Percentiles rank a stretch among this genome's conserved stretches.
These are phyloP conservation scores for Euphorbia pulcherrima DNA, from an alignment of 345 rosid species.

Conservation along the genomic window DNA sequence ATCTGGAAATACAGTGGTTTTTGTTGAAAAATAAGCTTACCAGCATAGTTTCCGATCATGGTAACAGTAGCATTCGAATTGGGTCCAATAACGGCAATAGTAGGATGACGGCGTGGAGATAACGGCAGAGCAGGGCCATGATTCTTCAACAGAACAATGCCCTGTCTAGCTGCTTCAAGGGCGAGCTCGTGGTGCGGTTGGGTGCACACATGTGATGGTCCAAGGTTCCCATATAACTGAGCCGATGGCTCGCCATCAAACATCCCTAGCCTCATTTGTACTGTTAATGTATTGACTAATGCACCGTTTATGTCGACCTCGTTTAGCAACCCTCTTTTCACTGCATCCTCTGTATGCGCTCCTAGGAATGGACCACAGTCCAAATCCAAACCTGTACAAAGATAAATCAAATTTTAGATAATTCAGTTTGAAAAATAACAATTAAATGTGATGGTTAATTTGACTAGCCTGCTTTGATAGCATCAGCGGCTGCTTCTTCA, in stretches of 20 bases:
- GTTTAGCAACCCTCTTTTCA: constrained; percentile 44
- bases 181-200: constrained; percentile 65
- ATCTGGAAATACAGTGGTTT: too few species aligned
- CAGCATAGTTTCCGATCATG: constrained; percentile 80
- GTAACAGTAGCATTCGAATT: constrained; percentile 67
- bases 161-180: constrained; percentile 84
- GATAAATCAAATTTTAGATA: not conserved
- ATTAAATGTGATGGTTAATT: too few species aligned
- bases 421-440: too few species aligned
- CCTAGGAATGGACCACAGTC: constrained; percentile 87
- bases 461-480: constrained; percentile 69
- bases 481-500: constrained; percentile 64
- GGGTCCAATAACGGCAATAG: constrained; percentile 79
- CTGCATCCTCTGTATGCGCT: constrained; percentile 57
- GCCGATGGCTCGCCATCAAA: constrained; percentile 73
- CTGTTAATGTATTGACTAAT: constrained; percentile 57
- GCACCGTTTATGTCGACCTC: constrained; percentile 57
- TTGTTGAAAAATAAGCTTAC: constrained; percentile 5
- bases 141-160: constrained; percentile 77
- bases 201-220: constrained; percentile 76
- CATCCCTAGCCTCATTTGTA: constrained; percentile 94
- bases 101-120: constrained; percentile 46
- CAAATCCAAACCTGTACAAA: constrained; percentile 63
- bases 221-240: constrained; percentile 61
- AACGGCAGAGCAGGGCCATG: constrained; percentile 49